Base-by-base conservation (phyloP, 1,284 basidiomycete species). In the Xerocomus amazonicus region DNA sequence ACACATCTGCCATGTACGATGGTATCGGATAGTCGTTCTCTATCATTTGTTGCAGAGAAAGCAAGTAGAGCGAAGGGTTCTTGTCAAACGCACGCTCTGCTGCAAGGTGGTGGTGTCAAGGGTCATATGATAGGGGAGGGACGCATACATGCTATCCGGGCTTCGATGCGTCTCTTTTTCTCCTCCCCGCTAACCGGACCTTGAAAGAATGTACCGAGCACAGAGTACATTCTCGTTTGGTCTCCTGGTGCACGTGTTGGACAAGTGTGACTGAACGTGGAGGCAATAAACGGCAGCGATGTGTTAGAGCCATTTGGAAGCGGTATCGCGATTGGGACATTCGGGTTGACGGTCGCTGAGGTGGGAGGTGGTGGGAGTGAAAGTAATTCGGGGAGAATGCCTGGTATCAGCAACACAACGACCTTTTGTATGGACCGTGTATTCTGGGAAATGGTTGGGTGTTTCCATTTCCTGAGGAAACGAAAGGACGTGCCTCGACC, bases 241-340 rank as follows among this genome's bases (percentile, higher is more conserved):
- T 97, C 93, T 1, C 94, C 94, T 0, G 93, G 92, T 1, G 92
- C 92, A 33, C 85, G 80, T 0, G 91, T 94, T 0, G 93, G 94
- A 57, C 88, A 92, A 4, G 90, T 91, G 70, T 95, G 91, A 47
- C 88, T 89, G 71, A 96, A 97, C 1, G 92, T 87, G 13, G 79
- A 80, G 2, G 84, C 75, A 40, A 97, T 81, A 59, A 91, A 87
- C 0, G 92, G 89, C 2, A 96, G 61, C 0, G 68, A 67, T 0
- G 67, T 70, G 14, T 67, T 61, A 9, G 71, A 60, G 6, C 68
- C 65, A 12, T 63, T 53, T 32, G 71, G 72, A 7, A 84, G 70
- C 0, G 84, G 85, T 45, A 89, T 81, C 31, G 82, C 64, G 4
- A 87, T 61, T 2, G 85, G 88, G 3, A 88, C 50, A 53, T 87